Evolutionary conservation across 805 yeast species (phyloP), one percentile per base, ranked within the genome.

Genomic region (Ogataea wickerhamii): DNA sequence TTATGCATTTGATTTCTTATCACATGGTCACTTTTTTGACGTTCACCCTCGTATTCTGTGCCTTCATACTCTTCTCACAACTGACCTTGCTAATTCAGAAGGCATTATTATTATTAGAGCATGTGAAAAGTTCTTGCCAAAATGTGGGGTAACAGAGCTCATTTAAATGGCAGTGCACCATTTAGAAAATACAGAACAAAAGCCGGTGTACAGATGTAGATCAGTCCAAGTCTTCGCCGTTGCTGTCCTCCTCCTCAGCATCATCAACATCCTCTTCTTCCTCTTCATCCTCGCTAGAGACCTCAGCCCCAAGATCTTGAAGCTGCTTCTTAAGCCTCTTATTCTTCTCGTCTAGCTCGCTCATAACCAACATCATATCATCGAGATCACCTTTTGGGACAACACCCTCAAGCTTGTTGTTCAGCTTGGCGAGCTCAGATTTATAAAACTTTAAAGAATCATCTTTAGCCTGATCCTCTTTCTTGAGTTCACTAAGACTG

Each of bases 331-430:
- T 81, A 56, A 85, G 80, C 44, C 68, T 68, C 21, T 69, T 64
- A 40, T 77, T 77, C 46, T 73, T 76, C 34, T 82, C 87, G 42
- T 87, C 95, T 49, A 87, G 64, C 32, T 86, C 95, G 14, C 83
- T 75, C 58, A 88, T 77, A 14, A 88, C 64, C 18, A 87, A 61
- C 78, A 87, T 73, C 51, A 87, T 59, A 45, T 86, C 95, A 50
- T 87, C 95, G 8, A 79, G 53, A 18, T 80, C 86, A 2, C 73
- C 53, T 44, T 68, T 70, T 2, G 78, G 71, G 12, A 73, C 80
- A 50, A 55, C 43, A 28, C 54, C 38, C 18, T 43, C 39, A 13
- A 48, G 30, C 20, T 41, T 23, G 10, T 27, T 23, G 38, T 41
- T 32, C 24, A 46, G 36, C 5, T 24, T 10, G 6, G 20, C 10